A percentile compares a stretch with the other conserved stretches of the same genome.
Evolutionary conservation across 306 rosid genomes (phyloP).

Genomic region (Cucumis hystrix): DNA sequence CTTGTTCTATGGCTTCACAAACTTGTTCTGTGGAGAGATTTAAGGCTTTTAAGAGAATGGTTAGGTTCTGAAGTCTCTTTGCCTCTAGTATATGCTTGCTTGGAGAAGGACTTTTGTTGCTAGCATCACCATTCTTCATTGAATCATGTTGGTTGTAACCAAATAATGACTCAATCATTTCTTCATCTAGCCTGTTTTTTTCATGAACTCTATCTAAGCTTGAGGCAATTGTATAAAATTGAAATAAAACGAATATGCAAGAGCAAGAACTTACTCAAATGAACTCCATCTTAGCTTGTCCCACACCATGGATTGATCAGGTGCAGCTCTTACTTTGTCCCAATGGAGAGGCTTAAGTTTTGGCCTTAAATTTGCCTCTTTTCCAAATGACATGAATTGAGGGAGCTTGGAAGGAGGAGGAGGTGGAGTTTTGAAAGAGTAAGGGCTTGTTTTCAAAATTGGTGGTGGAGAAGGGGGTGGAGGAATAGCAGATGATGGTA

Average conservation of each 20-base stretch:
- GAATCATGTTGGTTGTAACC: constrained; percentile 77
- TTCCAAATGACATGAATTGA: constrained; percentile 50
- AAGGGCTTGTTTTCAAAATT: constrained; percentile 16
- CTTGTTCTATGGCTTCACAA: constrained; percentile 72
- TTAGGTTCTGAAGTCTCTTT: constrained; percentile 88
- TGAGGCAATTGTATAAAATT: background rate
- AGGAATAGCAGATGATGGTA: constrained; percentile 37
- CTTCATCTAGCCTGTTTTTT: constrained; percentile 76
- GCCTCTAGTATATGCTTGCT: constrained; percentile 92
- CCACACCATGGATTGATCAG: constrained; percentile 92
- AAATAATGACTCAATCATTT: constrained; percentile 95
- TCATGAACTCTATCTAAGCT: constrained; percentile 7
- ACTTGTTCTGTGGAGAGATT: constrained; percentile 61
- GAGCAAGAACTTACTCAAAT: constrained; percentile 62
- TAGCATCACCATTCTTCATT: constrained; percentile 62
- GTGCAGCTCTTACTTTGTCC: constrained; percentile 96
- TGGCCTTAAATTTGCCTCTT: constrained; percentile 68
- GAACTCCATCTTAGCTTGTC: constrained; percentile 86
- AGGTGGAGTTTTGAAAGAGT: constrained; percentile 42
- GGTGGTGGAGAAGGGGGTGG: constrained; percentile 88
- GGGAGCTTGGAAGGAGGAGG: constrained; percentile 71
- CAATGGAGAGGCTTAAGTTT: constrained; percentile 97
- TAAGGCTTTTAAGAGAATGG: constrained; percentile 84
- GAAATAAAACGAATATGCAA: background rate
- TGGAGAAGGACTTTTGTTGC: constrained; percentile 86